phyloP scores from a whole-genome alignment of 2,329 filamentous ascomycete genomes.

The Zymoseptoria brevis region DNA sequence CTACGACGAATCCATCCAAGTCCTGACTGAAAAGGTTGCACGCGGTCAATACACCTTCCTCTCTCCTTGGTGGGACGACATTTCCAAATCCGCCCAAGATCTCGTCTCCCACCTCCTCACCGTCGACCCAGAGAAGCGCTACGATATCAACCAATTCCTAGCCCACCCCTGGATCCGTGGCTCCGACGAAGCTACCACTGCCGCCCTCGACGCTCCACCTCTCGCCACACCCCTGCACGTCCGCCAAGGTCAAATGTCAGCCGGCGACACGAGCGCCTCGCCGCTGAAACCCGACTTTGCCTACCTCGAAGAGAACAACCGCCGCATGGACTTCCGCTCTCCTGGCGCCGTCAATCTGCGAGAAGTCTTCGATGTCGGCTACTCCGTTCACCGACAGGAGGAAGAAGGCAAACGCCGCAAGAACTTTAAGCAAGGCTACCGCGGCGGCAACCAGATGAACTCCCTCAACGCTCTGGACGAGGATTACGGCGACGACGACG shows the following conservation, averaged over 20 bases:
- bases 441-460: conserved; percentile 55
- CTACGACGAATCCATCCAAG: conserved; percentile 96
- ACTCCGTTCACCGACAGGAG: conserved; percentile 92
- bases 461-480: conserved; percentile 59
- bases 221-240: conserved; percentile 57
- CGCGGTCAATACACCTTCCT: conserved; percentile 95
- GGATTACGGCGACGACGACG: conserved; percentile 56
- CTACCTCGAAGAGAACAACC: conserved; percentile 45
- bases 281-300: conserved; percentile 45
- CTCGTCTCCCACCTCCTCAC: conserved; percentile 87
- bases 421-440: conserved; percentile 65
- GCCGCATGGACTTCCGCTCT: conserved; percentile 84
- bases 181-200: conserved; percentile 58
- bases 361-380: conserved; percentile 97
- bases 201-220: conserved; percentile 61
- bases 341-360: conserved; percentile 91
- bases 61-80: conserved; percentile 98
- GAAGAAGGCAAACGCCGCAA: conserved; percentile 90
- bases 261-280: conserved; percentile 20
- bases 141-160: conserved; percentile 86
- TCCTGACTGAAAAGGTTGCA: conserved; percentile 94
- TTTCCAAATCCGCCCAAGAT: conserved; percentile 89
- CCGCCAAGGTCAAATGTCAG: conserved; percentile 45
- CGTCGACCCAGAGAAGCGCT: conserved; percentile 91
- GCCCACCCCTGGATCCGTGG: conserved; percentile 87